Evolutionary conservation across 2,329 filamentous ascomycete genomes (phyloP), one percentile per base, ranked within the genome.

Genomic region (Cercospora berteroae): DNA sequence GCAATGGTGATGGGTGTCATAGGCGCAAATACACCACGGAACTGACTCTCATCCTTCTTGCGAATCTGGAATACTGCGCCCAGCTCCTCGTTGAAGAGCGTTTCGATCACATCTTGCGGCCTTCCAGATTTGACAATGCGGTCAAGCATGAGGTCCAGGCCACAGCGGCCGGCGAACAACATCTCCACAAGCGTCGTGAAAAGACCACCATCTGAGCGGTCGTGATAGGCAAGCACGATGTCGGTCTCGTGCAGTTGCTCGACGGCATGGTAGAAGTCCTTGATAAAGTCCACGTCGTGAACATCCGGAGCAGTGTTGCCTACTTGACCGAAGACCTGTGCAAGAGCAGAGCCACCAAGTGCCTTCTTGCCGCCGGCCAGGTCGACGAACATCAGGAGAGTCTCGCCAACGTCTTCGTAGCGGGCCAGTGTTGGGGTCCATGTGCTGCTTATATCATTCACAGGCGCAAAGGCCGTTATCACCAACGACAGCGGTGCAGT

Each of bases 91-190:
- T 94, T 97, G 87, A 99, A 98, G 20, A 99, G 86, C 0, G 90
- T 87, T 65, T 93, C 88, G 7, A 97, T 82, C 18, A 96, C 80
- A 74, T 88, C 84, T 52, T 77, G 72, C 1, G 76, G 72, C 56
- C 87, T 82, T 9, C 85, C 85, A 52, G 89, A 84, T 25, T 87
- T 88, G 67, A 87, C 88, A 44, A 93, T 83, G 64, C 86, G 87
- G 77, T 97, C 94, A 66, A 97, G 83, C 84, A 92, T 90, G 67
- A 98, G 84, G 73, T 96, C 91, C 31, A 93, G 86, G 69, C 94
- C 95, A 75, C 92, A 96, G 65, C 94, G 90, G 29, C 95, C 95
- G 33, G 95, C 94, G 78, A 98, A 98, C 88, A 96, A 96, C 95
- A 98, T 98, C 81, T 99, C 95, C 2, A 89, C 92, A 36, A 98